Conservation (phyloP, 225 moss, liverwort and hornwort genomes). For the Rhytidiadelphus loreus region DNA sequence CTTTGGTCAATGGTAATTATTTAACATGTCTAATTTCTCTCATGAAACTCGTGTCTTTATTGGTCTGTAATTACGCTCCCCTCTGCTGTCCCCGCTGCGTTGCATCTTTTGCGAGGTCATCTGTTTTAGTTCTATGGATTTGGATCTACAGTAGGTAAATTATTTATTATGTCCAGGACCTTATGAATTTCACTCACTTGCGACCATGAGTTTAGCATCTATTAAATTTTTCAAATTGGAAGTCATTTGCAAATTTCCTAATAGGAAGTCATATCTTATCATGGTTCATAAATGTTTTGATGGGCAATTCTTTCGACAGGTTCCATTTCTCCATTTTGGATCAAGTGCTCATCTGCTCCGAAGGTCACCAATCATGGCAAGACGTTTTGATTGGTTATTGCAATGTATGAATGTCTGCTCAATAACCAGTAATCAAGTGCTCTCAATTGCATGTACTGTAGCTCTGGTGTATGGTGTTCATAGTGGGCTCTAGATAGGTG, state of each 20-base stretch:
- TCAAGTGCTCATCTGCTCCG: not conserved
- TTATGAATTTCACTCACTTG: not conserved
- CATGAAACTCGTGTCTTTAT: not conserved
- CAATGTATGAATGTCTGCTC: not conserved
- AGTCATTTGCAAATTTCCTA: not conserved
- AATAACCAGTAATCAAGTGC: not conserved
- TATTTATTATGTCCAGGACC: not conserved
- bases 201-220: not conserved
- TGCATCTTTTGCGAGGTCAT: not conserved
- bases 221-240: not conserved
- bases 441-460: not conserved
- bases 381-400: not conserved
- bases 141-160: not conserved
- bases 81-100: not conserved
- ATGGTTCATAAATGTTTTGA: not conserved
- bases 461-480: not conserved
- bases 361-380: not conserved
- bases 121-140: not conserved
- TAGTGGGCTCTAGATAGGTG: not conserved
- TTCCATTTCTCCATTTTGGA: not conserved
- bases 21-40: not conserved
- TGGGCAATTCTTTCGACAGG: not conserved
- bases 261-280: not conserved
- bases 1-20: not conserved
- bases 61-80: not conserved